These are phyloP conservation scores for Domatiomyces globalis DNA, from an alignment of 2,329 filamentous ascomycete species.

Conservation along the genomic window DNA sequence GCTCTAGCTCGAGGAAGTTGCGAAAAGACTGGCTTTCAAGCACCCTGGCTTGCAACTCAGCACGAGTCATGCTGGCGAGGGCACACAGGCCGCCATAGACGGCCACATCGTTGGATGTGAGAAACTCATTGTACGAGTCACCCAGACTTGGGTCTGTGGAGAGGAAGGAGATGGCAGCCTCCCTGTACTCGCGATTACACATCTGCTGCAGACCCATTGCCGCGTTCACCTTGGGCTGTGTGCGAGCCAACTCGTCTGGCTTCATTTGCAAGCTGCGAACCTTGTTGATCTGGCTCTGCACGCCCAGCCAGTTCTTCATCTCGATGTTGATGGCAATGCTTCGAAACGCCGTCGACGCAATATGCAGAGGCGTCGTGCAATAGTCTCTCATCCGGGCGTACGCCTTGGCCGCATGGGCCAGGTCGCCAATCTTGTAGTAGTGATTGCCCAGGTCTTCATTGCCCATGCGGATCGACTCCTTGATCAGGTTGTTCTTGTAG, in stretches of 20 bases:
- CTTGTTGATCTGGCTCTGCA: conserved; percentile 47
- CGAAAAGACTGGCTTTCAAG: conserved; percentile 72
- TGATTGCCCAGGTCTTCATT: conserved; percentile 84
- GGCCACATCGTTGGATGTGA: conserved; percentile 76
- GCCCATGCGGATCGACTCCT: conserved; percentile 93
- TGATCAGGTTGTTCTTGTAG: conserved; percentile 94
- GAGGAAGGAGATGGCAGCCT: conserved; percentile 61
- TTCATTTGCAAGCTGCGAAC: conserved; percentile 39
- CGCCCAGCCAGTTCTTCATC: conserved; percentile 60
- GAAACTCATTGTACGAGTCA: conserved; percentile 52
- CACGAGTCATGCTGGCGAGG: conserved; percentile 74
- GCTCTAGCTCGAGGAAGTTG: conserved; percentile 78
- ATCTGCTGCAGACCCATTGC: conserved; percentile 50
- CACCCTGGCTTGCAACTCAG: conserved; percentile 58
- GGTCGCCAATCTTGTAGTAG: conserved; percentile 63
- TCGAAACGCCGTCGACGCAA: conserved; percentile 67
- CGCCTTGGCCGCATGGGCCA: conserved; percentile 57
- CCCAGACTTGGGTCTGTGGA: conserved; percentile 43
- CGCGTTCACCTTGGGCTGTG: conserved; percentile 50
- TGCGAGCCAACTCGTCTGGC: conserved; percentile 43
- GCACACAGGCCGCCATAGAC: conserved; percentile 84
- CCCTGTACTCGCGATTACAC: conserved; percentile 40
- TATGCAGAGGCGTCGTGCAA: conserved; percentile 68
- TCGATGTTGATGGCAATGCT: conserved; percentile 63
- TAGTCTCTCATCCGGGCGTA: conserved; percentile 83